A percentile compares a stretch with the other conserved stretches of the same genome.
Conservation (phyloP, 2,329 filamentous ascomycete genomes). For the Xylariaceae sp. region DNA sequence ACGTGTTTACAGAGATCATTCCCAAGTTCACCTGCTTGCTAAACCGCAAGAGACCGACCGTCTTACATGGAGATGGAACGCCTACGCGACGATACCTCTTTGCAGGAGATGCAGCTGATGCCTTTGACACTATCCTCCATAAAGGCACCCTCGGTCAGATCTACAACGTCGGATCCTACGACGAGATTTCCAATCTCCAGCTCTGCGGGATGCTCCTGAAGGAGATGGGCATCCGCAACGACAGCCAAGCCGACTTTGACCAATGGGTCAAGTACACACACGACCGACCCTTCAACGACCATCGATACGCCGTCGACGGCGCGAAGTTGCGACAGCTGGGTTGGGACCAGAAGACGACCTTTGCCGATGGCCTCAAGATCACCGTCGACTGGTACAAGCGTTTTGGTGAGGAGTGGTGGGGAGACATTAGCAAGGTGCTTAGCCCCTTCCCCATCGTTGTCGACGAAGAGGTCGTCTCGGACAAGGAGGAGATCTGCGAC, state of each 20-base stretch:
- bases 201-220: constrained; percentile 63
- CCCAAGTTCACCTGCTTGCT: constrained; percentile 75
- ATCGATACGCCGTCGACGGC: constrained; percentile 67
- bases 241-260: constrained; percentile 47
- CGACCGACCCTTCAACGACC: constrained; percentile 76
- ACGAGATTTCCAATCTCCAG: constrained; percentile 71
- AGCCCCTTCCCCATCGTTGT: constrained; percentile 63
- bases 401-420: constrained; percentile 68
- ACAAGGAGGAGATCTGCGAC: constrained; percentile 37
- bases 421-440: constrained; percentile 64
- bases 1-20: constrained; percentile 63
- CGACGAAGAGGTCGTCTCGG: constrained; percentile 50
- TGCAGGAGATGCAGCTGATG: constrained; percentile 74
- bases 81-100: constrained; percentile 74
- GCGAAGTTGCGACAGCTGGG: constrained; percentile 63
- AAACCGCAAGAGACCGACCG: constrained; percentile 60
- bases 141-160: constrained; percentile 68
- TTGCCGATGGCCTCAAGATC: constrained; percentile 57
- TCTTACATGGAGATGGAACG: constrained; percentile 72
- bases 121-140: constrained; percentile 80
- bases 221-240: constrained; percentile 53
- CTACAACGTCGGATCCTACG: constrained; percentile 77
- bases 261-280: constrained; percentile 70
- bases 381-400: constrained; percentile 68
- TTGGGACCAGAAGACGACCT: constrained; percentile 64